These are phyloP conservation scores for Dichotomocladium elegans DNA, from an alignment of 371 early-diverging fungal species.

Conservation along the genomic window DNA sequence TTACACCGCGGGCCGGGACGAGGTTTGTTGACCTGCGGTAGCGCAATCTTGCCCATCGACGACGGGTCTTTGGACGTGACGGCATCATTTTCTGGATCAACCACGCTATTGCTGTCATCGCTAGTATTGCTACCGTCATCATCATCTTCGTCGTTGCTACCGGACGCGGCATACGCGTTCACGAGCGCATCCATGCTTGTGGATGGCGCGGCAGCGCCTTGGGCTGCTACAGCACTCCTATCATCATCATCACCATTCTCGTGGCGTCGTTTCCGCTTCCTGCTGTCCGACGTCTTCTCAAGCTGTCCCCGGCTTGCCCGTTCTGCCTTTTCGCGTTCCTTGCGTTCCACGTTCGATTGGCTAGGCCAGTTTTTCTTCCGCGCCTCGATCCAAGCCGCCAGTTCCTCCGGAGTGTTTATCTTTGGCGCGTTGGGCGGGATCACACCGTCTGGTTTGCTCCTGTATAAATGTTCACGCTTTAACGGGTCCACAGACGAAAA, in stretches of 20 bases:
- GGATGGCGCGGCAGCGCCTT: too few species aligned
- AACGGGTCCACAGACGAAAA: too few species aligned
- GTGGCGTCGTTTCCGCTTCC: slow-evolving; percentile 6
- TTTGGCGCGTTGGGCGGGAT: slow-evolving; percentile 42
- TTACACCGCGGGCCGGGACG: slow-evolving; percentile 28
- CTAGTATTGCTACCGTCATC: slow-evolving; percentile 13
- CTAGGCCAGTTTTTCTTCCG: slow-evolving; percentile 68
- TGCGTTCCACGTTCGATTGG: slow-evolving; percentile 50
- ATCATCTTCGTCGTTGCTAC: background rate
- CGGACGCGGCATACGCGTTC: slow-evolving; percentile 25
- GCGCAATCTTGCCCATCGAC: slow-evolving; percentile 32
- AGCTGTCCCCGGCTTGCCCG: slow-evolving; percentile 28
- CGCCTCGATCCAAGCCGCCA: slow-evolving; percentile 66
- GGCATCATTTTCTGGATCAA: slow-evolving; percentile 52
- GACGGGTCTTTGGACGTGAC: slow-evolving; percentile 54
- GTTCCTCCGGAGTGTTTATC: slow-evolving; percentile 56
- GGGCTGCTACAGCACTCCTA: too few species aligned
- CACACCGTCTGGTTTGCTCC: slow-evolving; percentile 35
- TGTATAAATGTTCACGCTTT: background rate
- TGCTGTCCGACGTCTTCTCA: background rate
- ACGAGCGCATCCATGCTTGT: slow-evolving; percentile 12
- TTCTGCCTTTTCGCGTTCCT: slow-evolving; percentile 36
- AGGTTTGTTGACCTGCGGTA: slow-evolving; percentile 24
- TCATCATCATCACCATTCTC: slow-evolving; percentile 8
- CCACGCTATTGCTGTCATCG: slow-evolving; percentile 20